Evolutionary conservation across 1,284 basidiomycete species (phyloP).

Genomic region (Irpex sp.): DNA sequence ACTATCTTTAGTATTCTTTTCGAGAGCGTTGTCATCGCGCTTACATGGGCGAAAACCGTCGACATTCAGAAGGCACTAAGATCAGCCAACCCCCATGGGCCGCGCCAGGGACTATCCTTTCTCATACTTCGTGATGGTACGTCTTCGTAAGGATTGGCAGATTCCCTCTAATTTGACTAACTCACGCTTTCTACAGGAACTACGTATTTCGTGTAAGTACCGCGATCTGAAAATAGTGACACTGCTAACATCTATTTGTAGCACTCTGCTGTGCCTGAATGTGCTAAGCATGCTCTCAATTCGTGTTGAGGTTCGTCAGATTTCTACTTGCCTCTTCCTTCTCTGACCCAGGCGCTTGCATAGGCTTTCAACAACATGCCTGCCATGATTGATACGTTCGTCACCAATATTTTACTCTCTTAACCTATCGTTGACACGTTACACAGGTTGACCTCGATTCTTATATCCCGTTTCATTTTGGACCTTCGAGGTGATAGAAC

Average conservation of each 20-base stretch:
- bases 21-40: conserved; percentile 7
- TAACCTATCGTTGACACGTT: not conserved
- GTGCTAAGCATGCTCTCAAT: not conserved
- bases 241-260: not conserved
- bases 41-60: conserved; percentile 10
- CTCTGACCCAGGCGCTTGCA: not conserved
- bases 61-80: not conserved
- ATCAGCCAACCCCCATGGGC: not conserved
- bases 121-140: not conserved
- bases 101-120: not conserved
- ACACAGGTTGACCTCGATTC: not conserved
- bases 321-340: too few relatives aligned
- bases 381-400: too few relatives aligned
- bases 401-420: not conserved
- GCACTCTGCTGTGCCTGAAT: not conserved
- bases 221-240: not conserved
- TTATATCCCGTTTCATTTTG: not conserved
- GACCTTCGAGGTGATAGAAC: not conserved
- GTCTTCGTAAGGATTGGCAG: not conserved
- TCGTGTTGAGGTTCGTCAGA: not conserved
- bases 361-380: not conserved
- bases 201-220: not conserved
- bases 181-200: not conserved
- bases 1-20: conserved; percentile 7
- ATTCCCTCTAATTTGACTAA: not conserved